phyloP scores from a whole-genome alignment of 345 rosid genomes.

The Barbarea vulgaris region DNA sequence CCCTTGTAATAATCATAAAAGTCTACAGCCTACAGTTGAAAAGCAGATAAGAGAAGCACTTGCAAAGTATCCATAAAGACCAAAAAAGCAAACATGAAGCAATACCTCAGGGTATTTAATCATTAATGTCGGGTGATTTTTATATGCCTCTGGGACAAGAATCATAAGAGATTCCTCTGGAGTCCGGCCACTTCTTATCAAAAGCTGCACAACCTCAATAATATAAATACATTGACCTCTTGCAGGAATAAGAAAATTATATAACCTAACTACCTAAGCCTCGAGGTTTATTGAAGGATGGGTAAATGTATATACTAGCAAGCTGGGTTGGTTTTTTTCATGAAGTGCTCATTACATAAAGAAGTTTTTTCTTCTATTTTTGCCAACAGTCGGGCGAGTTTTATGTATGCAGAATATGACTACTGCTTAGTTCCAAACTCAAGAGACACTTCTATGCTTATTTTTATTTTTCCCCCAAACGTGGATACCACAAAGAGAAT shows the following conservation, averaged over 20 bases:
- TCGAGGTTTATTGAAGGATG: neutral
- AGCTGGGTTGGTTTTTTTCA: neutral
- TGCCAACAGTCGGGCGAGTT: neutral
- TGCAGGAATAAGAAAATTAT: constrained; percentile 6
- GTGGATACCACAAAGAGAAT: constrained; percentile 17
- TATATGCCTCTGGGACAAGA: constrained; percentile 99
- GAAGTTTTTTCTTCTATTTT: neutral
- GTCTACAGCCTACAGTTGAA: constrained; percentile 66
- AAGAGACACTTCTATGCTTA: constrained; percentile 8
- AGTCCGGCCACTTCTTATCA: constrained; percentile 92
- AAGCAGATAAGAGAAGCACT: constrained; percentile 25
- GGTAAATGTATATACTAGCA: neutral
- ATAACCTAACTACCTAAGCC: neutral
- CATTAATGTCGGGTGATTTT: constrained; percentile 85
- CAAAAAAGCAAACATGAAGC: constrained; percentile 9
- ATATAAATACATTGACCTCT: constrained; percentile 14
- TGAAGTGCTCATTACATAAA: neutral
- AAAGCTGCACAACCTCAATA: constrained; percentile 54
- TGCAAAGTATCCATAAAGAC: constrained; percentile 18
- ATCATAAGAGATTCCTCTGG: constrained; percentile 97
- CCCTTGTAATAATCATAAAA: constrained; percentile 99
- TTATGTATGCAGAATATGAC: constrained; percentile 16
- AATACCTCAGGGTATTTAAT: constrained; percentile 95
- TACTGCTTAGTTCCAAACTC: constrained; percentile 10
- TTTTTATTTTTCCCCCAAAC: constrained; percentile 11